These are phyloP conservation scores for Cyberlindnera xishuangbannaensis DNA, from an alignment of 805 yeast species.

Conservation along the genomic window DNA sequence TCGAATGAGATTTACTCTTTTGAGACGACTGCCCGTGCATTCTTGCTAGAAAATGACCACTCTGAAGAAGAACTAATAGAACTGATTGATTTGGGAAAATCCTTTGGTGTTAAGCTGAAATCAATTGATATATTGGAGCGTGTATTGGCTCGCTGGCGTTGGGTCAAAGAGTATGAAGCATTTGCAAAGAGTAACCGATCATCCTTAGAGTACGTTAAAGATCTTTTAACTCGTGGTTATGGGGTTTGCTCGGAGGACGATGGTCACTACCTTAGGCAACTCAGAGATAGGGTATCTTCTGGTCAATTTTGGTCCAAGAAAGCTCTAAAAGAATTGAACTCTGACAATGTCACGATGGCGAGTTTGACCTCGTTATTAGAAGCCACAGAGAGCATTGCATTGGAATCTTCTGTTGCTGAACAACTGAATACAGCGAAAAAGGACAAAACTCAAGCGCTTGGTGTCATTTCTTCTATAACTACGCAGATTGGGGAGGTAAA, in stretches of 20 bases:
- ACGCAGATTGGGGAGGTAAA: conserved; percentile 4
- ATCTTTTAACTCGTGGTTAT: conserved; percentile 23
- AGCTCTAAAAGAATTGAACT: conserved; percentile 6
- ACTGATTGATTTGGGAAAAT: conserved; percentile 50
- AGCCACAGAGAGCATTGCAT: conserved; percentile 4
- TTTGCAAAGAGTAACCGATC: too few species aligned
- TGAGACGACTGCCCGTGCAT: conserved; percentile 38
- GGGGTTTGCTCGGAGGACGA: conserved; percentile 22
- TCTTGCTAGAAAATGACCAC: conserved; percentile 29
- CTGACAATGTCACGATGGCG: conserved; percentile 7
- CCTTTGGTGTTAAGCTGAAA: conserved; percentile 52
- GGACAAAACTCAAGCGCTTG: conserved; percentile 15
- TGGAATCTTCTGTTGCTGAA: conserved; percentile 5
- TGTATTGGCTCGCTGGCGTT: conserved; percentile 31
- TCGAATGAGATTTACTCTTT: conserved; percentile 46
- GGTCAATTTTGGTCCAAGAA: conserved; percentile 15
- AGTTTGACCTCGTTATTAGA: conserved; percentile 1
- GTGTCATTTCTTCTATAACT: conserved; percentile 7
- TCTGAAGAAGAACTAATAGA: conserved; percentile 41
- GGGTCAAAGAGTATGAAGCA: conserved; percentile 30
- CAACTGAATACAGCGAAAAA: conserved; percentile 10
- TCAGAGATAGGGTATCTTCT: conserved; percentile 10
- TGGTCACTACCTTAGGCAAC: conserved; percentile 7
- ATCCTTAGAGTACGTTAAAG: conserved; percentile 1
- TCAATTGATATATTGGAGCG: conserved; percentile 37